Conservation (phyloP, 2,329 filamentous ascomycete genomes). For the Xylariaceae sp. region DNA sequence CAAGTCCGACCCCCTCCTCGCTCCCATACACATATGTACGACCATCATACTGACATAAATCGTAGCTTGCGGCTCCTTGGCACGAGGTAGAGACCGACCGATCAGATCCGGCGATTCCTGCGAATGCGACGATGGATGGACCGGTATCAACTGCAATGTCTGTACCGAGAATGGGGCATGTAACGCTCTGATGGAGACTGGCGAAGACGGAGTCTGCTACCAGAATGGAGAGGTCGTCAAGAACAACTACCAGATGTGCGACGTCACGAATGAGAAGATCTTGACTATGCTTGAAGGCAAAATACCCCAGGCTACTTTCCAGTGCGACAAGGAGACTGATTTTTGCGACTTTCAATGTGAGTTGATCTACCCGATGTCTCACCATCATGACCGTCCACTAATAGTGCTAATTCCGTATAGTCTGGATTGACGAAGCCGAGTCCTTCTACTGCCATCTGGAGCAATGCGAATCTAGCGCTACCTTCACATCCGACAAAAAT, state of each 20-base stretch:
- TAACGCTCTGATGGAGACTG: constrained; percentile 79
- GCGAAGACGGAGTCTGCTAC: constrained; percentile 84
- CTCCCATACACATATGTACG: not conserved
- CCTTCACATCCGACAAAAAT: constrained; percentile 68
- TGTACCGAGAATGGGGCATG: constrained; percentile 82
- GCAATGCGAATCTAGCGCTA: constrained; percentile 69
- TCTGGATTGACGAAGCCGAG: constrained; percentile 92
- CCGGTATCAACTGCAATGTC: constrained; percentile 96
- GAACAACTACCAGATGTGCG: constrained; percentile 96
- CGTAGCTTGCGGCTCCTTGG: constrained; percentile 78
- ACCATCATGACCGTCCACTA: constrained; percentile 6
- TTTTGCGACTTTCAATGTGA: constrained; percentile 93
- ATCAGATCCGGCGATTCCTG: constrained; percentile 70
- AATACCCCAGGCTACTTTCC: constrained; percentile 91
- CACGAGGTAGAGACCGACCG: constrained; percentile 73
- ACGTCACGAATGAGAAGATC: constrained; percentile 95
- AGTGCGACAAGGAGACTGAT: constrained; percentile 69
- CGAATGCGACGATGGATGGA: constrained; percentile 89
- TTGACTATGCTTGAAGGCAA: constrained; percentile 77
- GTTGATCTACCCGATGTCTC: constrained; percentile 25
- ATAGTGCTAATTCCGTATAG: constrained; percentile 46
- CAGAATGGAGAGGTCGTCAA: constrained; percentile 85
- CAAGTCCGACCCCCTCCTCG: constrained; percentile 47
- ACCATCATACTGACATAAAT: constrained; percentile 13
- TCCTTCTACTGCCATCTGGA: constrained; percentile 94